These are phyloP conservation scores for Marchantia polymorpha DNA, from an alignment of 225 moss, liverwort and hornwort genomes.

Conservation along the genomic window DNA sequence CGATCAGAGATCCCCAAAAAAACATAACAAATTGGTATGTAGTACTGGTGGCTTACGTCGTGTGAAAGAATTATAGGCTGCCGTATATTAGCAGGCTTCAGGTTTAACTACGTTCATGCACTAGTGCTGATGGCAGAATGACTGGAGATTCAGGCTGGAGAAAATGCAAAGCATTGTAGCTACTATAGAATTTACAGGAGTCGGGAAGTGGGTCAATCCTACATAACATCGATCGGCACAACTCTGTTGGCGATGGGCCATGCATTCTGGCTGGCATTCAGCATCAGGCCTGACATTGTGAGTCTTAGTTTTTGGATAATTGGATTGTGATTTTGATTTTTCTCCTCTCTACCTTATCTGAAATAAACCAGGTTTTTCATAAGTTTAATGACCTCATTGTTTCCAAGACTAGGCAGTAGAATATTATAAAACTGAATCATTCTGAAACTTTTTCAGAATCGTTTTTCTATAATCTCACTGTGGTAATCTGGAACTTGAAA, in stretches of 20 bases:
- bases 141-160: conserved; percentile 60
- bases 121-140: conserved; percentile 70
- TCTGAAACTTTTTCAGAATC: not conserved
- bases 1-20: not conserved
- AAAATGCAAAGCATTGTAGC: conserved; percentile 24
- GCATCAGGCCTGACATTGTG: conserved; percentile 83
- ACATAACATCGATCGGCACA: conserved; percentile 71
- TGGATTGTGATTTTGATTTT: too few relatives aligned
- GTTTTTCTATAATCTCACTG: not conserved
- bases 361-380: not conserved
- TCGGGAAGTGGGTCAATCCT: conserved; percentile 93
- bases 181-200: conserved; percentile 71
- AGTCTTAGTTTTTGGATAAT: conserved; percentile 20
- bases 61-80: not conserved
- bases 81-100: not conserved
- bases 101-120: conserved; percentile 28
- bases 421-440: not conserved
- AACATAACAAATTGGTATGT: not conserved
- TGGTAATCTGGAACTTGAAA: not conserved
- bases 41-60: too few relatives aligned
- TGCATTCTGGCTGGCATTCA: conserved; percentile 61
- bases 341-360: not conserved
- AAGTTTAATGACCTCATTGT: not conserved
- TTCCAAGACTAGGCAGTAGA: not conserved
- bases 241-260: conserved; percentile 71